A percentile compares a stretch with the other conserved stretches of the same genome.
Conservation (phyloP, 78 protist species). For the Chrysochromulina tobinii region DNA sequence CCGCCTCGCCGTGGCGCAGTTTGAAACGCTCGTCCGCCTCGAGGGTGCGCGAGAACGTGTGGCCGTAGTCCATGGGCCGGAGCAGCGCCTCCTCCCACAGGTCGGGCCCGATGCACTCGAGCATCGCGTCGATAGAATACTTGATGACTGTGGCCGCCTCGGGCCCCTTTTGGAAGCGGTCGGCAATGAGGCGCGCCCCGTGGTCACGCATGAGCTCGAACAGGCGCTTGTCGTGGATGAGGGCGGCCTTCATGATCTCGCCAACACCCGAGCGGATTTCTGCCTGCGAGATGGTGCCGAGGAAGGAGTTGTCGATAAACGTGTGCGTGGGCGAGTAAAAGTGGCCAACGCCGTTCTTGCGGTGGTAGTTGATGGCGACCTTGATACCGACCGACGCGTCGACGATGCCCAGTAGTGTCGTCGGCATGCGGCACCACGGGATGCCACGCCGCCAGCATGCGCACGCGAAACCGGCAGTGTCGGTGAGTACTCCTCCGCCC, state of each 20-base stretch:
- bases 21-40: neutral
- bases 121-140: conserved; percentile 7
- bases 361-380: conserved; percentile 21
- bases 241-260: conserved; percentile 31
- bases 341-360: conserved; percentile 28
- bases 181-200: neutral
- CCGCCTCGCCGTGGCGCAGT: conserved; percentile 28
- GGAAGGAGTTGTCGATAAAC: conserved; percentile 1
- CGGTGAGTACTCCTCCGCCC: conserved; percentile 30
- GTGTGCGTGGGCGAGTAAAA: conserved; percentile 14
- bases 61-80: conserved; percentile 16
- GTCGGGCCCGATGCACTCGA: conserved; percentile 32
- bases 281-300: neutral
- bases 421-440: conserved; percentile 32
- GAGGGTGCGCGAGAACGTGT: conserved; percentile 21
- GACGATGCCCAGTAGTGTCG: conserved; percentile 23
- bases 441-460: conserved; percentile 28
- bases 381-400: conserved; percentile 21
- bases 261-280: conserved; percentile 1
- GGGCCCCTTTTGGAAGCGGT: neutral
- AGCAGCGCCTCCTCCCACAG: conserved; percentile 16
- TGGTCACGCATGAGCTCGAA: neutral
- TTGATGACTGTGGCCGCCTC: neutral
- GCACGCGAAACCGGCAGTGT: conserved; percentile 19
- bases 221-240: conserved; percentile 5